These are phyloP conservation scores for Daldinia concentrica DNA, from an alignment of 495 filamentous ascomycete genomes.

Conservation along the genomic window DNA sequence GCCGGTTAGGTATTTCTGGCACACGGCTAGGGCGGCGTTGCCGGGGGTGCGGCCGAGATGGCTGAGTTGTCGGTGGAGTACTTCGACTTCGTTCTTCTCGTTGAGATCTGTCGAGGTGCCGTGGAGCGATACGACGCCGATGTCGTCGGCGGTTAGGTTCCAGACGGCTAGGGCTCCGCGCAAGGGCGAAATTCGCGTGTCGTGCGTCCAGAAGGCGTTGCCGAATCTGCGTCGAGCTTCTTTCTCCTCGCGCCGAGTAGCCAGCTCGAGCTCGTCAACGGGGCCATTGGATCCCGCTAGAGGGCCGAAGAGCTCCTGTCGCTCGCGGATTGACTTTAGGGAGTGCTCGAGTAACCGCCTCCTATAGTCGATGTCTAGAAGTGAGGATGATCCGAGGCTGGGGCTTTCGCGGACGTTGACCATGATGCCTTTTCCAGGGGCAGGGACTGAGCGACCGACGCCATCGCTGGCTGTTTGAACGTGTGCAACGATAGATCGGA, in stretches of 20 bases:
- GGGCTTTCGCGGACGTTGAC: conserved; percentile 89
- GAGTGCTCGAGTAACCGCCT: conserved; percentile 89
- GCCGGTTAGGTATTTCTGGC: conserved; percentile 98
- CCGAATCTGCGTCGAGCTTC: conserved; percentile 88
- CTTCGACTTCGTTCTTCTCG: conserved; percentile 98
- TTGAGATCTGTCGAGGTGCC: conserved; percentile 97
- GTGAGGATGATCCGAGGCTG: conserved; percentile 85
- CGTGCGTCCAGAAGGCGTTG: conserved; percentile 96
- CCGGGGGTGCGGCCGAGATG: conserved; percentile 94
- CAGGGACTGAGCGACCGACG: conserved; percentile 96
- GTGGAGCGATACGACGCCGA: conserved; percentile 94
- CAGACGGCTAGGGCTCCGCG: conserved; percentile 94
- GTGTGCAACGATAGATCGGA: conserved; percentile 89
- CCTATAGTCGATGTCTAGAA: conserved; percentile 95
- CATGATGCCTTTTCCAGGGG: conserved; percentile 94
- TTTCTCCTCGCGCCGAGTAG: conserved; percentile 85
- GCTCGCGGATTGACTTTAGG: conserved; percentile 87
- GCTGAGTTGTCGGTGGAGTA: conserved; percentile 91
- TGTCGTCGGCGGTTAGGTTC: conserved; percentile 95
- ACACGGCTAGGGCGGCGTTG: conserved; percentile 93
- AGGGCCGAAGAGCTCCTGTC: conserved; percentile 87
- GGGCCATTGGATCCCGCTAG: conserved; percentile 81
- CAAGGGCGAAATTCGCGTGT: conserved; percentile 89
- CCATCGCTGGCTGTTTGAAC: conserved; percentile 98
- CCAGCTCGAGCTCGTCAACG: conserved; percentile 81